Percentiles rank a stretch among this genome's conserved stretches.
Conservation (phyloP, 1,284 basidiomycete species). For the Cystobasidium pallidum region DNA sequence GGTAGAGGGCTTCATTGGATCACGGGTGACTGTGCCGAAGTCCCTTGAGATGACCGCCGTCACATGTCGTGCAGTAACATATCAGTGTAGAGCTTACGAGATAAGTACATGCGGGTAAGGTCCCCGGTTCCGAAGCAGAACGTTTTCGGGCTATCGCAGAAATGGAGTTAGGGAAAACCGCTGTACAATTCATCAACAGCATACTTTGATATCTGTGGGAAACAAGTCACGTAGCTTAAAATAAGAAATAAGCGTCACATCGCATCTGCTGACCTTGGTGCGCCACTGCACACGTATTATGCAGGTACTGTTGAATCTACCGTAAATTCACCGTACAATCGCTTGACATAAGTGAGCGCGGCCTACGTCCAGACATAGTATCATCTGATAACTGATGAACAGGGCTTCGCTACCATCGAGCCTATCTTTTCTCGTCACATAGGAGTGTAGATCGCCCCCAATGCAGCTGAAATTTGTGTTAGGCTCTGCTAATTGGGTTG, state of each 20-base stretch:
- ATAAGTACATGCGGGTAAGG: conserved; percentile 32
- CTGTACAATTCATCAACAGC: too few relatives aligned
- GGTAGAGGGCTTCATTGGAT: neutral
- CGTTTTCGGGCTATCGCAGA: conserved; percentile 25
- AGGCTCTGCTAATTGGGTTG: neutral
- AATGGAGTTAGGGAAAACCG: too few relatives aligned
- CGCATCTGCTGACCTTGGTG: conserved; percentile 17
- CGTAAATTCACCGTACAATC: neutral
- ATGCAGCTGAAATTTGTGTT: neutral
- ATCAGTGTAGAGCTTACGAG: neutral
- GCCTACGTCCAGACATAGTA: conserved; percentile 12
- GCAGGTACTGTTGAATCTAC: conserved; percentile 20
- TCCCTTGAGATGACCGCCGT: conserved; percentile 2
- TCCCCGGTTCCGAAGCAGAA: conserved; percentile 32
- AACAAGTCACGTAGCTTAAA: too few relatives aligned
- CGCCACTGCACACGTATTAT: conserved; percentile 4
- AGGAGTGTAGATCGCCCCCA: conserved; percentile 30
- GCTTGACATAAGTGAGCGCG: neutral
- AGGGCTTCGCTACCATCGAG: conserved; percentile 3
- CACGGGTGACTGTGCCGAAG: conserved; percentile 22
- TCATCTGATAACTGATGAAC: conserved; percentile 25
- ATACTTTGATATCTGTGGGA: conserved; percentile 36
- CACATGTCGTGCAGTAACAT: neutral
- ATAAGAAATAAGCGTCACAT: too few relatives aligned
- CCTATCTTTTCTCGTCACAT: conserved; percentile 9